Conservation (phyloP, 495 filamentous ascomycete genomes). For the Sporormia fimetaria region DNA sequence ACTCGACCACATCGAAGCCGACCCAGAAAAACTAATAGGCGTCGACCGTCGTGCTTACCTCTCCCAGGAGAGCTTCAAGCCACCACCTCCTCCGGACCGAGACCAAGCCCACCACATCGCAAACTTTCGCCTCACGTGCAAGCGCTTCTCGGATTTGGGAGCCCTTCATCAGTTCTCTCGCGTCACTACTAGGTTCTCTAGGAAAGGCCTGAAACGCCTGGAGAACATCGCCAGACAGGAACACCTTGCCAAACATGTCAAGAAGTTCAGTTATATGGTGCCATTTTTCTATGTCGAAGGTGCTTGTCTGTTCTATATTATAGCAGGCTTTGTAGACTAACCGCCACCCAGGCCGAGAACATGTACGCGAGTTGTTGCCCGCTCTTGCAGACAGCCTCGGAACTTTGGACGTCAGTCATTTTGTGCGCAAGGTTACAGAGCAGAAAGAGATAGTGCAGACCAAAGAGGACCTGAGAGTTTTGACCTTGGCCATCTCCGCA, state of each 20-base stretch:
- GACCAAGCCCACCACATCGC: constrained; percentile 37
- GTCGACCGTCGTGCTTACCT: constrained; percentile 43
- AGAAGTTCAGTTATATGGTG: constrained; percentile 61
- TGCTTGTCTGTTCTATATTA: constrained; percentile 21
- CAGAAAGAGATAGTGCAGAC: constrained; percentile 36
- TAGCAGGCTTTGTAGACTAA: constrained; percentile 20
- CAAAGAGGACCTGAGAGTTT: constrained; percentile 35
- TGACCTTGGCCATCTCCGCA: constrained; percentile 44
- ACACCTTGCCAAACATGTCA: constrained; percentile 50
- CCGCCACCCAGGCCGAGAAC: constrained; percentile 28
- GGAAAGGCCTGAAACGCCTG: constrained; percentile 45
- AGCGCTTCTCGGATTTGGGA: constrained; percentile 48
- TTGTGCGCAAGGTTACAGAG: constrained; percentile 35
- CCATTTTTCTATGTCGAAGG: constrained; percentile 51
- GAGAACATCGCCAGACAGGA: constrained; percentile 38
- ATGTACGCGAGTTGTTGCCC: constrained; percentile 29
- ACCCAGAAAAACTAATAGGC: constrained; percentile 37
- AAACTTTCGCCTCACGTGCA: constrained; percentile 49
- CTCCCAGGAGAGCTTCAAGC: constrained; percentile 45
- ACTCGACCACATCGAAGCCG: constrained; percentile 41
- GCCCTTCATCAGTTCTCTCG: constrained; percentile 49
- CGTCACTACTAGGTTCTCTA: constrained; percentile 50
- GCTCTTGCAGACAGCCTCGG: constrained; percentile 24
- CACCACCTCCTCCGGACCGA: constrained; percentile 34
- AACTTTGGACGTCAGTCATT: constrained; percentile 30